Evolutionary conservation across 2,329 filamentous ascomycete species (phyloP).

Genomic region (Ophiostoma tasmaniense): DNA sequence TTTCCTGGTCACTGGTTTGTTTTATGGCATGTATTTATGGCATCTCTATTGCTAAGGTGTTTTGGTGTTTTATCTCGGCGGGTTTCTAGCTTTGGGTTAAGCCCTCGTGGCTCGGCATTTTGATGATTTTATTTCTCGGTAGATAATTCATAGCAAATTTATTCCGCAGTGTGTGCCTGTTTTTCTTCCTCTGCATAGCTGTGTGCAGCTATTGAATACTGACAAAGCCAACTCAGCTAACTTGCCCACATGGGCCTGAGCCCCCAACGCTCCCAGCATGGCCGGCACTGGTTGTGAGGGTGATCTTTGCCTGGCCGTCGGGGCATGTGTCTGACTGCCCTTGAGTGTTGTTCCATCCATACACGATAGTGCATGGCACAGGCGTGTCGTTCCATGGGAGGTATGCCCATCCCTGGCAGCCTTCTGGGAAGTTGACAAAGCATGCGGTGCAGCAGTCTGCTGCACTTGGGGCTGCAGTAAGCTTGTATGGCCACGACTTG

Average conservation of each 20-base stretch:
- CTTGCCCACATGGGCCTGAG: slow-evolving; percentile 16
- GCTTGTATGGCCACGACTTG: slow-evolving; percentile 16
- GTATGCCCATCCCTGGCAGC: slow-evolving; percentile 19
- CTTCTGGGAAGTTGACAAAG: slow-evolving; percentile 7
- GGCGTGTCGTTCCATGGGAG: slow-evolving; percentile 17
- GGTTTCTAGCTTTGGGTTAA: neutral
- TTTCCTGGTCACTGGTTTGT: neutral
- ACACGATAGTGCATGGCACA: slow-evolving; percentile 18
- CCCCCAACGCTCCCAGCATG: slow-evolving; percentile 13
- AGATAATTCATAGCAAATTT: neutral
- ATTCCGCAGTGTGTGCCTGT: neutral
- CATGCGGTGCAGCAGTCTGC: slow-evolving; percentile 16
- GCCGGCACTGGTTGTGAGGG: slow-evolving; percentile 9
- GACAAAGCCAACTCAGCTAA: neutral
- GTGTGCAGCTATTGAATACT: neutral
- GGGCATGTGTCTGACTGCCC: slow-evolving; percentile 12
- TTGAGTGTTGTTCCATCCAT: slow-evolving; percentile 15
- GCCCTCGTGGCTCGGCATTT: neutral
- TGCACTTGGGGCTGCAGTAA: slow-evolving; percentile 6
- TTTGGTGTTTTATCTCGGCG: neutral
- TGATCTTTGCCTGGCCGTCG: slow-evolving; percentile 13
- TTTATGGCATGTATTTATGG: neutral
- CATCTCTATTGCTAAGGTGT: neutral
- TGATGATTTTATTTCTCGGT: neutral
- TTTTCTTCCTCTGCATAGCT: neutral